phyloP scores from a whole-genome alignment of 1,284 basidiomycete species.

The Spongispora temasekensis region DNA sequence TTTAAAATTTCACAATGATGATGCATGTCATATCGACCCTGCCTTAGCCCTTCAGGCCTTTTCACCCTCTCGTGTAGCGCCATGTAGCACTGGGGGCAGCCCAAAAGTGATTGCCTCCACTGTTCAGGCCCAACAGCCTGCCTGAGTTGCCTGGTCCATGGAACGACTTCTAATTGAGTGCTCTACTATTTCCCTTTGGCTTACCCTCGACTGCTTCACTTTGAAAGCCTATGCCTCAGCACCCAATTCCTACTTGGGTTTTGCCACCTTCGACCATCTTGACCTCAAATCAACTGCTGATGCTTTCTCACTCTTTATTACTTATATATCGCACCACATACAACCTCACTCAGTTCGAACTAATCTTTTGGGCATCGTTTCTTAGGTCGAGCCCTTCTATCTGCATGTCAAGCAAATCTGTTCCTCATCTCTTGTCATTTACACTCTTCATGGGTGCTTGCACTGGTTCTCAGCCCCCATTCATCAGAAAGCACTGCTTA shows the following conservation, averaged over 20 bases:
- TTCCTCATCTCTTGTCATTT: slow-evolving; percentile 13
- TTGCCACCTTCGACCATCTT: slow-evolving; percentile 34
- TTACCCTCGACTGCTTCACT: slow-evolving; percentile 17
- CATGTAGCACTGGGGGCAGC: slow-evolving; percentile 7
- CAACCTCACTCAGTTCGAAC: slow-evolving; percentile 18
- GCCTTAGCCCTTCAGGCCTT: neutral
- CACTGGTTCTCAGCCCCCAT: neutral
- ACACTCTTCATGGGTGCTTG: slow-evolving; percentile 24
- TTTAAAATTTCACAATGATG: slow-evolving; percentile 2
- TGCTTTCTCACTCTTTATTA: slow-evolving; percentile 18
- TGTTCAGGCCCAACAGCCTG: slow-evolving; percentile 11
- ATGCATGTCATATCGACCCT: neutral
- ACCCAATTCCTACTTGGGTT: slow-evolving; percentile 32
- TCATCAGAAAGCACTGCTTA: slow-evolving; percentile 13
- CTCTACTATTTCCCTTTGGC: neutral
- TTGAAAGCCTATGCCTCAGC: slow-evolving; percentile 23
- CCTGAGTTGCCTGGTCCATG: slow-evolving; percentile 17
- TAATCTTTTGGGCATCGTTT: slow-evolving; percentile 13
- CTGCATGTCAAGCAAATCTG: slow-evolving; percentile 16
- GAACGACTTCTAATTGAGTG: slow-evolving; percentile 19
- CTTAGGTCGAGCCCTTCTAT: slow-evolving; percentile 28
- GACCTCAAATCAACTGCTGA: slow-evolving; percentile 34
- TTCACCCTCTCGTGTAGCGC: slow-evolving; percentile 29
- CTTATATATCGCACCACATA: slow-evolving; percentile 1
- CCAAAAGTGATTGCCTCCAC: slow-evolving; percentile 11